Conservation (phyloP, 306 rosid species). For the Rosa persica region DNA sequence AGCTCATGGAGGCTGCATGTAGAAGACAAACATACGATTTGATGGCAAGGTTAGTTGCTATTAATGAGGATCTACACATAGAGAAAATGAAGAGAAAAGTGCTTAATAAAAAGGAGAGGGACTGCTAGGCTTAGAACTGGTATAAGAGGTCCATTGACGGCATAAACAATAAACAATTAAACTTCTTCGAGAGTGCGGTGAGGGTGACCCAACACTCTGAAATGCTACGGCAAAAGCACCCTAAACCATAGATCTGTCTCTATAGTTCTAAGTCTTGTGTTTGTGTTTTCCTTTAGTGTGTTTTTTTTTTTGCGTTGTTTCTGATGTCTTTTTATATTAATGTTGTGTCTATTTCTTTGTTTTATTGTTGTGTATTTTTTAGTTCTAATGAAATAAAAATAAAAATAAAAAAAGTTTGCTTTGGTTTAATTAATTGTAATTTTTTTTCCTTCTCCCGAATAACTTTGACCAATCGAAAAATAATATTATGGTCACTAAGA, state of each 20-base stretch:
- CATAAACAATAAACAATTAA: neutral
- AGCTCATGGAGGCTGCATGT: neutral
- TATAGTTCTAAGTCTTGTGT: neutral
- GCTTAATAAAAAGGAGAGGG: slow-evolving; percentile 33
- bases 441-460: too few relatives aligned
- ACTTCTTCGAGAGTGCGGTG: neutral
- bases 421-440: too few relatives aligned
- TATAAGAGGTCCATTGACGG: slow-evolving; percentile 45
- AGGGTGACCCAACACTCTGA: neutral
- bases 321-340: too few relatives aligned
- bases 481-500: too few relatives aligned
- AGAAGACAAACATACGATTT: neutral
- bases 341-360: neutral
- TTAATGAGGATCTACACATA: slow-evolving; percentile 24
- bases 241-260: neutral
- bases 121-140: slow-evolving; percentile 40
- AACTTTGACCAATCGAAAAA: too few relatives aligned
- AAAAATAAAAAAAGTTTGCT: too few relatives aligned
- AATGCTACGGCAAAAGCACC: neutral
- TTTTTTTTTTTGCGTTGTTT: too few relatives aligned
- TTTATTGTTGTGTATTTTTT: too few relatives aligned
- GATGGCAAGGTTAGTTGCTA: neutral
- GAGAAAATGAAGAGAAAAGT: slow-evolving; percentile 47
- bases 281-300: neutral
- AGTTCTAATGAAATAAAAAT: too few relatives aligned